Evolutionary conservation across 2,329 filamentous ascomycete genomes (phyloP), one percentile per base, ranked within the genome.

Genomic region (Cyphellophora europaea): DNA sequence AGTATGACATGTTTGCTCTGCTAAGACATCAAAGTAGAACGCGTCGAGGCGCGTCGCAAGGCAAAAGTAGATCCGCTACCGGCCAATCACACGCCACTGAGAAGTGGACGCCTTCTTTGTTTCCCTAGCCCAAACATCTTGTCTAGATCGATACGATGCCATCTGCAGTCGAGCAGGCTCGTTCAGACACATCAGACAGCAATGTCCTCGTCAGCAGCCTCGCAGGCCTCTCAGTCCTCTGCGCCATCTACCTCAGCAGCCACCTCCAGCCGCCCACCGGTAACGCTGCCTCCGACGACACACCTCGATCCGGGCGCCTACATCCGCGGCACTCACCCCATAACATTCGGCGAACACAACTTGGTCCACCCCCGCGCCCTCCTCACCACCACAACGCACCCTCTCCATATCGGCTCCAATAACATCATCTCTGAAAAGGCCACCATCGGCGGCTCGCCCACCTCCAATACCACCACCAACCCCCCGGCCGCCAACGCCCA

Each of bases 331-430:
- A 77, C 73, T 2, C 73, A 93, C 54, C 79, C 77, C 2, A 84
- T 98, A 44, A 79, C 76, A 29, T 77, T 96, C 43, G 79, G 79
- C 37, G 71, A 82, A 15, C 79, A 86, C 52, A 79, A 77, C 3
- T 74, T 95, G 5, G 63, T 98, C n/a, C 89, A 96, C 52, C 88
- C 91, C 1, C 83, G 88, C 32, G 75, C 79, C 11, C 77, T 79
- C 42, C 72, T 95, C 37, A 82, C 87, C 51, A 81, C 89, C 6
- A 77, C 77, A 38, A 70, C 80, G 33, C 86, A 86, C 4, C 79
- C 86, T 28, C 77, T 96, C 47, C 77, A 78, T 17, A 74, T 93
- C 40, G 87, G 88, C 16, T 77, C 84, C 39, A 77, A 81, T 34
- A 91, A 83, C 50, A 82, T 94, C 30, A 69, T 96, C 28, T 77